Evolutionary conservation across 2,329 filamentous ascomycete species (phyloP).

Genomic region (Coccinonectria pachysandricola): DNA sequence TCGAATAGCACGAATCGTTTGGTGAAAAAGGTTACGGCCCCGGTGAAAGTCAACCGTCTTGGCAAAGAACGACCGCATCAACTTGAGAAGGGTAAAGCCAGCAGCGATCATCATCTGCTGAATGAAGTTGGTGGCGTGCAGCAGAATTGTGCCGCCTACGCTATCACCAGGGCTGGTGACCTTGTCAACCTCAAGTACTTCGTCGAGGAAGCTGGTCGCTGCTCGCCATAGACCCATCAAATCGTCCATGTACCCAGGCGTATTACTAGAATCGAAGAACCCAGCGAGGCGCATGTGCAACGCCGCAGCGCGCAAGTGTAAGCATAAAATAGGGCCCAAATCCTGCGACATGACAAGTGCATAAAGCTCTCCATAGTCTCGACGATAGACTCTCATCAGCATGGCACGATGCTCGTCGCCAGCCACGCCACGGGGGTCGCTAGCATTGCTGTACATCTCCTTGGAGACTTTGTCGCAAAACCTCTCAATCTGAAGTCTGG

Average conservation of each 20-base stretch:
- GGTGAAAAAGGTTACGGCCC: constrained; percentile 59
- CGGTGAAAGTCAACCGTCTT: constrained; percentile 59
- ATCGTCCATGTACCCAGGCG: constrained; percentile 62
- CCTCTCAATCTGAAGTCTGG: constrained; percentile 59
- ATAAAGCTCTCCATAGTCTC: constrained; percentile 54
- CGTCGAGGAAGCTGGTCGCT: constrained; percentile 58
- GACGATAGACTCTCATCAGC: constrained; percentile 55
- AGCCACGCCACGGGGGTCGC: constrained; percentile 58
- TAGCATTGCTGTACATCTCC: constrained; percentile 69
- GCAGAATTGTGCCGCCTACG: constrained; percentile 44
- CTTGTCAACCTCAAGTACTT: constrained; percentile 46
- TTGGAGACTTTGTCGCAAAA: constrained; percentile 71
- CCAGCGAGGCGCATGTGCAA: constrained; percentile 69
- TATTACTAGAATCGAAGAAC: constrained; percentile 69
- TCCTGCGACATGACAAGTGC: constrained; percentile 48
- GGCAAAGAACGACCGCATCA: constrained; percentile 68
- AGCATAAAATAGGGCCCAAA: constrained; percentile 46
- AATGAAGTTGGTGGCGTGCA: constrained; percentile 64
- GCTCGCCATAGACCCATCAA: constrained; percentile 67
- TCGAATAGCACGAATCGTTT: constrained; percentile 59
- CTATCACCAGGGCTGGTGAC: constrained; percentile 34
- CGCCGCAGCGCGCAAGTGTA: constrained; percentile 62
- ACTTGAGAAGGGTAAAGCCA: constrained; percentile 65
- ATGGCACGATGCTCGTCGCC: constrained; percentile 58
- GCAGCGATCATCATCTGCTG: constrained; percentile 80